These are phyloP conservation scores for Exophiala sp. DNA, from an alignment of 2,329 filamentous ascomycete species.

Conservation along the genomic window DNA sequence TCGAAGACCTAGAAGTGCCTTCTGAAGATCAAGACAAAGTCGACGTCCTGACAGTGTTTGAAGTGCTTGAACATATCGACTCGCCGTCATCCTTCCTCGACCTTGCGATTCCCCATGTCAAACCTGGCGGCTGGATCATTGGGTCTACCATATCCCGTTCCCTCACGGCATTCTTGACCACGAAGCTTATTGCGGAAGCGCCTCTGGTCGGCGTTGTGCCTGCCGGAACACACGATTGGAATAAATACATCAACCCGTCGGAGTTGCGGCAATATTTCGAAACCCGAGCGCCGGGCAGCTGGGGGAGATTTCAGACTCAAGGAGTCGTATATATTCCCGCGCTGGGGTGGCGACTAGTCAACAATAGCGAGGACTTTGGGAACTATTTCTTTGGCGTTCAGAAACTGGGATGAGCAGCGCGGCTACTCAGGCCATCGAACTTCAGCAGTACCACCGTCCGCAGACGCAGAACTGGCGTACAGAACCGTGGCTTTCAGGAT, in stretches of 20 bases:
- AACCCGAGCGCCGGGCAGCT: slow-evolving; percentile 36
- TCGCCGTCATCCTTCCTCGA: slow-evolving; percentile 68
- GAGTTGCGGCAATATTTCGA: slow-evolving; percentile 54
- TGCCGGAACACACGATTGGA: slow-evolving; percentile 90
- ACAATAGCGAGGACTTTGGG: slow-evolving; percentile 74
- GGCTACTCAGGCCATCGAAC: too few species aligned
- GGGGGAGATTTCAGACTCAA: slow-evolving; percentile 55
- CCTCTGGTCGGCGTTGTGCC: slow-evolving; percentile 71
- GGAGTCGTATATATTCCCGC: slow-evolving; percentile 89
- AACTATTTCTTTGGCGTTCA: slow-evolving; percentile 95
- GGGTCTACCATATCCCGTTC: slow-evolving; percentile 89
- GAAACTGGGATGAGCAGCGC: slow-evolving; percentile 34
- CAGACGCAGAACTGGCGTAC: too few species aligned
- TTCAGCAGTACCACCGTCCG: too few species aligned
- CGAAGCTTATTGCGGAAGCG: slow-evolving; percentile 82
- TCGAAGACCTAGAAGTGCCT: slow-evolving; percentile 58
- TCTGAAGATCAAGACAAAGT: slow-evolving; percentile 39
- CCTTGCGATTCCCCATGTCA: slow-evolving; percentile 66
- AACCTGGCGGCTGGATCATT: slow-evolving; percentile 87
- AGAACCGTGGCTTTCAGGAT: too few species aligned
- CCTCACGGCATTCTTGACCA: slow-evolving; percentile 83
- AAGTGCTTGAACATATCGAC: slow-evolving; percentile 90
- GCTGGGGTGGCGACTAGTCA: slow-evolving; percentile 78
- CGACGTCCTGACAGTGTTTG: slow-evolving; percentile 82
- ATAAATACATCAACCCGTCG: slow-evolving; percentile 83